Percentiles rank a stretch among this genome's conserved stretches.
Conservation (phyloP, 306 rosid species). For the Lathyrus tuberosus region DNA sequence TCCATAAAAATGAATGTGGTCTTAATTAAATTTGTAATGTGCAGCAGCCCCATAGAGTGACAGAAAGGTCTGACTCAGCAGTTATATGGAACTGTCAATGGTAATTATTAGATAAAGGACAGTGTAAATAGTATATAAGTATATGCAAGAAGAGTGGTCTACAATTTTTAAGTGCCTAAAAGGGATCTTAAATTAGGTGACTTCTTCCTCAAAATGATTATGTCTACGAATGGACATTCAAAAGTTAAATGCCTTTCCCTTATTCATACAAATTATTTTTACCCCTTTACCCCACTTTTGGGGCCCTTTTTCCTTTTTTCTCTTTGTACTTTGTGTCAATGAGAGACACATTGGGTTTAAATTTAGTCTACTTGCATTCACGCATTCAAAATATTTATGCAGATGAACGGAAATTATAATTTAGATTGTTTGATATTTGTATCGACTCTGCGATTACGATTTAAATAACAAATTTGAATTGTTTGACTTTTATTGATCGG, state of each 20-base stretch:
- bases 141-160: slow-evolving; percentile 22
- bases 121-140: slow-evolving; percentile 32
- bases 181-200: slow-evolving; percentile 47
- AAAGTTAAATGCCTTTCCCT: slow-evolving; percentile 67
- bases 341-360: slow-evolving; percentile 11
- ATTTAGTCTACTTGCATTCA: too few species aligned
- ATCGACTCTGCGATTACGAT: too few species aligned
- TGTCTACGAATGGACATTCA: slow-evolving; percentile 65
- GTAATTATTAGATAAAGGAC: slow-evolving; percentile 41
- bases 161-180: neutral
- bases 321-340: slow-evolving; percentile 34
- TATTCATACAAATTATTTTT: slow-evolving; percentile 34
- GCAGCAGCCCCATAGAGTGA: neutral
- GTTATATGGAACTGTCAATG: slow-evolving; percentile 33
- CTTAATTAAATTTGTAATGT: neutral
- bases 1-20: neutral
- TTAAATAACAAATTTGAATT: too few species aligned
- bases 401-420: too few species aligned
- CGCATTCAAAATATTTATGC: too few species aligned
- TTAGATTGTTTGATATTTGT: too few species aligned
- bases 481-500: too few species aligned
- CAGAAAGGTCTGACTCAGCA: slow-evolving; percentile 3
- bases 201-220: slow-evolving; percentile 67
- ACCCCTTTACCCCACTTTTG: slow-evolving; percentile 31
- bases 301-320: neutral